Evolutionary conservation across 1,139 yeast species (phyloP).

Genomic region (Yamadazyma diospyri): DNA sequence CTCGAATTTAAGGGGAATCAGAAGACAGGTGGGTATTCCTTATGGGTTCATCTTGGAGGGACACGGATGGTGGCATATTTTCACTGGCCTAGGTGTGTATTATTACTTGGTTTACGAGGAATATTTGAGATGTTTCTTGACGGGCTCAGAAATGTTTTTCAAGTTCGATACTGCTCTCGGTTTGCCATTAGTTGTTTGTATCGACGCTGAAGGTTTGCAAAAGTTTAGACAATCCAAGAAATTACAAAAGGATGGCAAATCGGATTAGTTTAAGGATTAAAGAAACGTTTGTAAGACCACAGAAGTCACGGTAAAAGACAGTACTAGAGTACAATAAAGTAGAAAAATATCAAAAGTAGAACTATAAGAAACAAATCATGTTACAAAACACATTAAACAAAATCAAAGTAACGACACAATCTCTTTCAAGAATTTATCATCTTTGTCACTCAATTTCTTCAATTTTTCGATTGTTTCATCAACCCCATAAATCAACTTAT

Average conservation of each 20-base stretch:
- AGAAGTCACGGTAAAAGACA: too few species aligned
- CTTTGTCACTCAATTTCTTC: slow-evolving; percentile 26
- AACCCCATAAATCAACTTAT: slow-evolving; percentile 24
- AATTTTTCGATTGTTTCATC: slow-evolving; percentile 39
- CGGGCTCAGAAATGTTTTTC: slow-evolving; percentile 50
- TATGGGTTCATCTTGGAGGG: slow-evolving; percentile 85
- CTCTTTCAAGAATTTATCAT: slow-evolving; percentile 42
- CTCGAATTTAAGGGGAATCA: slow-evolving; percentile 51
- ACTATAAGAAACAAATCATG: too few species aligned
- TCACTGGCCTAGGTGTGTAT: slow-evolving; percentile 72
- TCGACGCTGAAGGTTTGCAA: slow-evolving; percentile 28
- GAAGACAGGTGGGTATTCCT: slow-evolving; percentile 78
- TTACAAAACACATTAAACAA: neutral
- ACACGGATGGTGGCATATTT: slow-evolving; percentile 98
- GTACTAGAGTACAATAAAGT: too few species aligned
- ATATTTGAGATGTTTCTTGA: slow-evolving; percentile 61
- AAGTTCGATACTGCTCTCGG: slow-evolving; percentile 50
- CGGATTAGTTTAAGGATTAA: too few species aligned
- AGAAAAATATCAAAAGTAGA: too few species aligned
- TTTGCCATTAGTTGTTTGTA: slow-evolving; percentile 31
- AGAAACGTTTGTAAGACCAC: neutral
- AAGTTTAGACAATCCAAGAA: slow-evolving; percentile 12
- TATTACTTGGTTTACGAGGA: slow-evolving; percentile 64
- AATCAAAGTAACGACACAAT: slow-evolving; percentile 30
- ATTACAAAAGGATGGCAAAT: neutral